Evolutionary conservation across 371 early-diverging fungal species (phyloP).

Genomic region (Lichtheimia hyalospora): DNA sequence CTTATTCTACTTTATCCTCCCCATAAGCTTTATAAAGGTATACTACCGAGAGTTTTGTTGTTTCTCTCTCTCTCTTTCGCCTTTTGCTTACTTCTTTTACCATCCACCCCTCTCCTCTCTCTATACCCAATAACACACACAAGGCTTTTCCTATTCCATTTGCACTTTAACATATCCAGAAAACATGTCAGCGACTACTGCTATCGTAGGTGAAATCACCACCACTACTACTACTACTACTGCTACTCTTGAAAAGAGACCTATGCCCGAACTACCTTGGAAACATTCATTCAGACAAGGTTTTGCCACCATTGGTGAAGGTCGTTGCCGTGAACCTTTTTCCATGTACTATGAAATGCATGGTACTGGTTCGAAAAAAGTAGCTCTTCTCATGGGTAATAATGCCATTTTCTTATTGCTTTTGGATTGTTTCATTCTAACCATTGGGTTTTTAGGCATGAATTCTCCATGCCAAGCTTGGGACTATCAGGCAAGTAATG

Average conservation of each 20-base stretch:
- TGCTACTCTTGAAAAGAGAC: neutral
- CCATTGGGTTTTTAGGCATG: slow-evolving; percentile 30
- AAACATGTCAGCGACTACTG: neutral
- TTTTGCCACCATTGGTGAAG: slow-evolving; percentile 11
- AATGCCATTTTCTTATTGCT: neutral
- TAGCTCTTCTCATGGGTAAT: slow-evolving; percentile 63
- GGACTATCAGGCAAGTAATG: slow-evolving; percentile 36
- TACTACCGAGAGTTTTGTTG: too few relatives aligned
- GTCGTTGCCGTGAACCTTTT: slow-evolving; percentile 12
- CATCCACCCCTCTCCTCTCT: too few relatives aligned
- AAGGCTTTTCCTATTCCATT: neutral
- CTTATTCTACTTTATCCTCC: too few relatives aligned
- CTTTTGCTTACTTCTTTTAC: too few relatives aligned
- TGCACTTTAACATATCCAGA: neutral
- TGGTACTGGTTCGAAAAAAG: slow-evolving; percentile 60
- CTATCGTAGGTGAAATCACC: too few relatives aligned
- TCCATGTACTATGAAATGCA: slow-evolving; percentile 69
- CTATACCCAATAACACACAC: too few relatives aligned
- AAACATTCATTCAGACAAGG: slow-evolving; percentile 15
- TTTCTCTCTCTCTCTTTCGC: too few relatives aligned
- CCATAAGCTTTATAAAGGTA: too few relatives aligned
- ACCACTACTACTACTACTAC: neutral
- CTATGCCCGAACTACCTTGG: slow-evolving; percentile 16
- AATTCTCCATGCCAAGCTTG: slow-evolving; percentile 32
- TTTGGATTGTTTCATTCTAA: too few relatives aligned